phyloP scores from a whole-genome alignment of 352 stramenopile genomes.

The Phytopythium cucurbitacearum region DNA sequence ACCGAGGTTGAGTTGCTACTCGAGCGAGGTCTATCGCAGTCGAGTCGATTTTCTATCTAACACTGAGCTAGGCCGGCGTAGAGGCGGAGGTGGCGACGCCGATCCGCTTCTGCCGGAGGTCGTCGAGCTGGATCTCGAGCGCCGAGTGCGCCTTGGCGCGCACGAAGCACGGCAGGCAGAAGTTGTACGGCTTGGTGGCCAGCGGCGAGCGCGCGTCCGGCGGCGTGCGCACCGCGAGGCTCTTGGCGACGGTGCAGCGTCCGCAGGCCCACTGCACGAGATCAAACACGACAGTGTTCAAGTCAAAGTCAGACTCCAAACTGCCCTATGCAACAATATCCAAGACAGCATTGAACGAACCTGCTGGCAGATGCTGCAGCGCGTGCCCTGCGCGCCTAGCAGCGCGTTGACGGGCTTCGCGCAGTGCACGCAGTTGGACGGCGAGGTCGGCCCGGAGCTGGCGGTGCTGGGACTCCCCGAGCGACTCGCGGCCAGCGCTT shows the following conservation, averaged over 20 bases:
- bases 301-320: too few species aligned
- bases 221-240: constrained; percentile 13
- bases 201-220: constrained; percentile 10
- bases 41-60: too few species aligned
- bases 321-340: constrained; percentile 3
- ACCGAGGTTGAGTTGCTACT: too few species aligned
- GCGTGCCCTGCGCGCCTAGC: constrained; percentile 1
- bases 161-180: constrained; percentile 36
- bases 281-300: neutral
- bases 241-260: constrained; percentile 20
- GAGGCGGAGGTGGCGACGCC: too few species aligned
- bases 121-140: constrained; percentile 23
- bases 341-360: constrained; percentile 3
- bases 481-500: too few species aligned
- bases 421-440: neutral
- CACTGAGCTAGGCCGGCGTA: too few species aligned
- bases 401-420: constrained; percentile 2
- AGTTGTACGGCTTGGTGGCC: constrained; percentile 18
- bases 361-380: constrained; percentile 18
- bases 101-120: constrained; percentile 9
- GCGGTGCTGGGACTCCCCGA: too few species aligned
- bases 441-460: too few species aligned
- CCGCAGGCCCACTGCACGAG: constrained; percentile 15
- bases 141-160: constrained; percentile 18
- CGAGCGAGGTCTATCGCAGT: too few species aligned